phyloP scores from a whole-genome alignment of 495 filamentous ascomycete species.

The Penicillium fimorum region DNA sequence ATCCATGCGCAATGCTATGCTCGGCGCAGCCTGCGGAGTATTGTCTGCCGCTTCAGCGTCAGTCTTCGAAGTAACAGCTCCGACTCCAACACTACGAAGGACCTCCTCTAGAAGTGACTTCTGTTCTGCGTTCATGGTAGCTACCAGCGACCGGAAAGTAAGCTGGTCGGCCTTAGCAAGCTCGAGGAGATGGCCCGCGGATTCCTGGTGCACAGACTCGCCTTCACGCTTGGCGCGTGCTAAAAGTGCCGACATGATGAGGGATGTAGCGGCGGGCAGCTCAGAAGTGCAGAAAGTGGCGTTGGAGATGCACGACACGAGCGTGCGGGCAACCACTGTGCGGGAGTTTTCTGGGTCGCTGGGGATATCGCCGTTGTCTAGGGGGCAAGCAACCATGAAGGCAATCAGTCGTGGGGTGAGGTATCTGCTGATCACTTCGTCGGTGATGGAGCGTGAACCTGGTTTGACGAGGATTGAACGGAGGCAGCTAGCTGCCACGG shows the following conservation, averaged over 20 bases:
- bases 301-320: constrained; percentile 65
- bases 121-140: constrained; percentile 65
- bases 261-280: constrained; percentile 60
- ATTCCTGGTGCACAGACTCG: constrained; percentile 58
- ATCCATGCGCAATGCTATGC: constrained; percentile 91
- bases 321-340: constrained; percentile 64
- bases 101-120: constrained; percentile 80
- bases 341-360: constrained; percentile 74
- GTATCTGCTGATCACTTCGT: constrained; percentile 69
- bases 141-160: constrained; percentile 74
- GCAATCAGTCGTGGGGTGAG: constrained; percentile 73
- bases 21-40: constrained; percentile 62
- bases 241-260: constrained; percentile 79
- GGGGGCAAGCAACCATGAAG: constrained; percentile 66
- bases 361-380: constrained; percentile 48
- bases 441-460: constrained; percentile 59
- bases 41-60: constrained; percentile 28
- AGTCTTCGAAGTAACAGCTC: constrained; percentile 28
- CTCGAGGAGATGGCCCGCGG: constrained; percentile 72
- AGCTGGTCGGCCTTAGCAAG: constrained; percentile 71
- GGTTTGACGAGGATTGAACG: constrained; percentile 77
- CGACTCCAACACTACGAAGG: constrained; percentile 57
- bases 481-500: constrained; percentile 83
- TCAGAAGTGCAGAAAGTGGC: constrained; percentile 47
- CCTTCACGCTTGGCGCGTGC: constrained; percentile 60